These are phyloP conservation scores for Penicillium expansum DNA, from an alignment of 2,329 filamentous ascomycete genomes.

Conservation along the genomic window DNA sequence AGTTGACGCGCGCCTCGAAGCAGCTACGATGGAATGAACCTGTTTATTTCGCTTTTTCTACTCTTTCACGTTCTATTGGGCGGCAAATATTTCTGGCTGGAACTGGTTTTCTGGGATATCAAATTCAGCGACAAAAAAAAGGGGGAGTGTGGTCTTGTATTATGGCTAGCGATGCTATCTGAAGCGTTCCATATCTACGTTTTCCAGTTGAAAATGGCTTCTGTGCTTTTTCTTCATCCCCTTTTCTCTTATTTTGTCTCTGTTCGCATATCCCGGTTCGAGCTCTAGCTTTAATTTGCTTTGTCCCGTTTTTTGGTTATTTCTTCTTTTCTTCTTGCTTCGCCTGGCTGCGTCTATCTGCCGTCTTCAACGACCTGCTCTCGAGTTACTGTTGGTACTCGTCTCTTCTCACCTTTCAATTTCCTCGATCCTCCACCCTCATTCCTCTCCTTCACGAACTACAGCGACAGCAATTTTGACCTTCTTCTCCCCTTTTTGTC, in stretches of 20 bases:
- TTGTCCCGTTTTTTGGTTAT: neutral
- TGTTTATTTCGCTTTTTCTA: constrained; percentile 21
- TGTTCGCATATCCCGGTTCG: constrained; percentile 4
- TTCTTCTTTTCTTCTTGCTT: constrained; percentile 14
- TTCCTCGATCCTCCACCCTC: constrained; percentile 1
- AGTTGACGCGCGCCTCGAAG: constrained; percentile 10
- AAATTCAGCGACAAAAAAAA: constrained; percentile 11
- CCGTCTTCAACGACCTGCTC: constrained; percentile 9
- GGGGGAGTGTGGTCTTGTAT: constrained; percentile 5
- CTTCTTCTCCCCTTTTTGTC: constrained; percentile 14
- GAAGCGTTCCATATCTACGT: constrained; percentile 12
- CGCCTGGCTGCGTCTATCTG: constrained; percentile 14
- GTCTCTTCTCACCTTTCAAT: neutral
- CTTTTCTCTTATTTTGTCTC: constrained; percentile 3
- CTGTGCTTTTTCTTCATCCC: constrained; percentile 1
- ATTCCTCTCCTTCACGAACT: constrained; percentile 19
- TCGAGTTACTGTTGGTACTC: constrained; percentile 2
- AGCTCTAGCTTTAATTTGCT: constrained; percentile 3
- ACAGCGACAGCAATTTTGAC: constrained; percentile 16
- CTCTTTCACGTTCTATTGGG: constrained; percentile 12
- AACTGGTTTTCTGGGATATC: constrained; percentile 16
- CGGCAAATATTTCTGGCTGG: constrained; percentile 14
- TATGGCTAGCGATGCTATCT: constrained; percentile 21
- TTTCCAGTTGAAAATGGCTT: constrained; percentile 11
- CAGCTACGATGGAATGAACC: constrained; percentile 31